Evolutionary conservation across 192 early-diverging fungal species (phyloP).

Genomic region (Radiomyces spectabilis): DNA sequence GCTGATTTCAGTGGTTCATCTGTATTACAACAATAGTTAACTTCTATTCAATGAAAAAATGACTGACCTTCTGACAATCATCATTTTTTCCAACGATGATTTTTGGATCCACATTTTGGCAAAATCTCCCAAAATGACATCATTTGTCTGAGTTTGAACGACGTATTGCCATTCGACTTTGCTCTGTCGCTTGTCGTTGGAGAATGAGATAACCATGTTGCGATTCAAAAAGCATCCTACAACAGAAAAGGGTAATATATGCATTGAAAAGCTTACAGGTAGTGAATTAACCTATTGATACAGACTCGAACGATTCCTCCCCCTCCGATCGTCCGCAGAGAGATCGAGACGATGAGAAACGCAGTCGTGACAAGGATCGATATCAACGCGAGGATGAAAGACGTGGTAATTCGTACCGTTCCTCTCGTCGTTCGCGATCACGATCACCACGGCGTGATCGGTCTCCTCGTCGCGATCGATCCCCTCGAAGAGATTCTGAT

Average conservation of each 20-base stretch:
- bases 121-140: too few relatives aligned
- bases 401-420: neutral
- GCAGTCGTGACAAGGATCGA: constrained; percentile 1
- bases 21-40: too few relatives aligned
- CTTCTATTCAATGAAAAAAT: too few relatives aligned
- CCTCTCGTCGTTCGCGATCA: neutral
- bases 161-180: too few relatives aligned
- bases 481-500: neutral
- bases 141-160: too few relatives aligned
- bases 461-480: constrained; percentile 1
- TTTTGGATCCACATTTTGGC: too few relatives aligned
- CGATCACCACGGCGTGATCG: constrained; percentile 1
- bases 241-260: neutral
- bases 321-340: neutral
- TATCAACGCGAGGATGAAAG: neutral
- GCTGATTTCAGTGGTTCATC: too few relatives aligned
- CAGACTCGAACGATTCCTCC: neutral
- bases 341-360: neutral
- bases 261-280: neutral
- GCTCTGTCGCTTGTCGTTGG: too few relatives aligned
- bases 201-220: too few relatives aligned
- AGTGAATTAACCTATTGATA: neutral
- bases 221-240: constrained; percentile 14
- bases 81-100: too few relatives aligned
- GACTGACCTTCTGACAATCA: too few relatives aligned